These are phyloP conservation scores for Trichoderma sp. DNA, from an alignment of 2,329 filamentous ascomycete genomes.

Conservation along the genomic window DNA sequence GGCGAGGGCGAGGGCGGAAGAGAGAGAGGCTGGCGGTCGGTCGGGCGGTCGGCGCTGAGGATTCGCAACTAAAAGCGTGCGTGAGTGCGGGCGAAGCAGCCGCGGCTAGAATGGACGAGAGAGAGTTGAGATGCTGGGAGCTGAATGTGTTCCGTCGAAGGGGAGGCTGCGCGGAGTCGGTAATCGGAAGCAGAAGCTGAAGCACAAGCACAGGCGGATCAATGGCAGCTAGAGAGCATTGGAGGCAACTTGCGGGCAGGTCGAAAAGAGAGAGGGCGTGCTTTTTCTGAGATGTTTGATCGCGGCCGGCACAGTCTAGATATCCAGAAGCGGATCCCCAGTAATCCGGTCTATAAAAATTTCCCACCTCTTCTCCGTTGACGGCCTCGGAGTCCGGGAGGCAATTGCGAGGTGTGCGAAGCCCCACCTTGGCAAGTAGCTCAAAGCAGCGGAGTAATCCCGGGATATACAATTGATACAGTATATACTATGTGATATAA, in stretches of 20 bases:
- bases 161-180: not conserved
- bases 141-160: not conserved
- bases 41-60: constrained; percentile 1
- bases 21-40: not conserved
- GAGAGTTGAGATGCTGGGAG: not conserved
- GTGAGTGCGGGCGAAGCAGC: not conserved
- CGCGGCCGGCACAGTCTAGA: constrained; percentile 4
- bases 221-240: not conserved
- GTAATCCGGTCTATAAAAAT: constrained; percentile 32
- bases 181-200: not conserved
- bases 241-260: not conserved
- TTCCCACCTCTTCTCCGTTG: constrained; percentile 36
- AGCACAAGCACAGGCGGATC: not conserved
- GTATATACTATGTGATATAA: too few species aligned
- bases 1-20: not conserved
- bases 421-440: not conserved
- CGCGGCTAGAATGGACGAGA: not conserved
- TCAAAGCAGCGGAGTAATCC: constrained; percentile 8
- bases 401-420: constrained; percentile 17
- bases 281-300: not conserved
- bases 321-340: constrained; percentile 9
- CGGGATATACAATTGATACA: not conserved
- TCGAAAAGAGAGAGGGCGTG: not conserved
- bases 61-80: not conserved
- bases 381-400: constrained; percentile 37